These are phyloP conservation scores for Rutidosis leptorrhynchoides DNA, from an alignment of 129 eudicot species.

Conservation along the genomic window DNA sequence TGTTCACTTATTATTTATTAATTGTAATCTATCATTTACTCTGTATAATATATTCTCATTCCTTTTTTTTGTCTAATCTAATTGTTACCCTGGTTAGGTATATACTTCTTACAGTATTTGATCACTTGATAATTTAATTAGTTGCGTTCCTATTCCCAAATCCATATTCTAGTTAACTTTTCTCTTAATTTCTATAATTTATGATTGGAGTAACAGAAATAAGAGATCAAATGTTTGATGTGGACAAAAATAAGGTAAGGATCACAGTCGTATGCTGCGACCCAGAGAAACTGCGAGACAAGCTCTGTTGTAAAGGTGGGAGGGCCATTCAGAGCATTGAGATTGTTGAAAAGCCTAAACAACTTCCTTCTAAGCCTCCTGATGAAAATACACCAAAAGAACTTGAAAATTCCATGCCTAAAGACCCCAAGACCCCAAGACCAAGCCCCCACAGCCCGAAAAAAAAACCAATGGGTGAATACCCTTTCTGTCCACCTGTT, in stretches of 20 bases:
- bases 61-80: not conserved
- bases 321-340: constrained; percentile 59
- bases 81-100: not conserved
- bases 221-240: constrained; percentile 68
- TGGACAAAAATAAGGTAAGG: constrained; percentile 52
- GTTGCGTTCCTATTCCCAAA: not conserved
- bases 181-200: not conserved
- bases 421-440: too few relatives aligned
- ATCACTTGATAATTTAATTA: not conserved
- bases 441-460: too few relatives aligned
- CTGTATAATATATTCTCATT: not conserved
- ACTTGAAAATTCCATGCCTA: constrained; percentile 11
- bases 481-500: constrained; percentile 36
- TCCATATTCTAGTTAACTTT: not conserved
- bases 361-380: constrained; percentile 16
- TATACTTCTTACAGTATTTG: not conserved
- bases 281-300: constrained; percentile 80
- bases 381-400: constrained; percentile 19
- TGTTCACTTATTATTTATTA: too few relatives aligned
- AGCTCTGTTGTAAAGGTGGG: constrained; percentile 62
- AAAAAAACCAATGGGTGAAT: constrained; percentile 18
- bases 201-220: constrained; percentile 50
- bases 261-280: constrained; percentile 79
- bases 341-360: constrained; percentile 36
- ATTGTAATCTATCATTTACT: too few relatives aligned